Base-by-base conservation (phyloP, 2,329 filamentous ascomycete genomes). In the Paracamarosporium sp. region DNA sequence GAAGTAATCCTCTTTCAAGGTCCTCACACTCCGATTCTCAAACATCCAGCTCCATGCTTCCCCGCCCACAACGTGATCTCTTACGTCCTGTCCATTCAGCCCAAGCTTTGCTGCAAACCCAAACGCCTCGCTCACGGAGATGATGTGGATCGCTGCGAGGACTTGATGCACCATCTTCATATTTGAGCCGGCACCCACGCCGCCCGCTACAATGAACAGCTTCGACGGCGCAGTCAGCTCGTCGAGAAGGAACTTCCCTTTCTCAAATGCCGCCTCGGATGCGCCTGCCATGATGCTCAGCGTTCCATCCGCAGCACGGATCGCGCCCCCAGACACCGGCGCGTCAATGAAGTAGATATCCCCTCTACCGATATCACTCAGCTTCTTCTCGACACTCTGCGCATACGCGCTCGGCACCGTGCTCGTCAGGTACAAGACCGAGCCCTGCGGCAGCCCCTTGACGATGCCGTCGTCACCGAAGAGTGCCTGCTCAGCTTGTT, bases 201-300 rank as follows among this genome's bases (percentile, higher is more conserved):
- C 83, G 1, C 84, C 84, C 13, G 78, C 70, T 8, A 86, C 81
- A 17, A 80, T 76, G 66, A 83, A 85, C 9, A 93, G 78, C 71
- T 90, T 91, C 12, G 64, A 64, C 22, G 73, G 69, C 50, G 85
- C 85, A 1, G 89, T 85, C 80, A 93, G 85, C 63, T 85, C 84
- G 51, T 86, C 80, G 2, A 93, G 80, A 1, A 92, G 75, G 46
- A 81, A 82, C 22, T 80, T 81, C 0, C 83, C 88, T 55, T 83
- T 84, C 31, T 82, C 78, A 1, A 92, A 76, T 5, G 86, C 85
- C 2, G 79, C 81, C 1, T 84, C 81, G 0, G 84, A 79, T 0
- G 83, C 88, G 1, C 87, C 86, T 0, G 88, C 88, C 85, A 93
- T 91, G 70, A 93, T 92, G 6, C 88, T 90, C 40, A 93, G 78